Base-by-base conservation (phyloP, 2,329 filamentous ascomycete genomes). In the Claviceps spartinae region DNA sequence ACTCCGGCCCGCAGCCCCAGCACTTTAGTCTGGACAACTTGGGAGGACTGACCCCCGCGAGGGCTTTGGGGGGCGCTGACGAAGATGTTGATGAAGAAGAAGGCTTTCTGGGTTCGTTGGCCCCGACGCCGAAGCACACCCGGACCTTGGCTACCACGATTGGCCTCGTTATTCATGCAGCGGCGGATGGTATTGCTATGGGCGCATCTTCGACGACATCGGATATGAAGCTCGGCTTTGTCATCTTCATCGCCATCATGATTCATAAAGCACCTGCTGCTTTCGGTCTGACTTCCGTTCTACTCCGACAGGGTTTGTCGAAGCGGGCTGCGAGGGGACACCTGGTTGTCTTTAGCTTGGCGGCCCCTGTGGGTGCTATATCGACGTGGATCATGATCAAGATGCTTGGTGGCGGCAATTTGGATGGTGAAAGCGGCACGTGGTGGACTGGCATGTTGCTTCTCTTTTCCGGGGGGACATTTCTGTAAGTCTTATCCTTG, bases 171-270 rank as follows among this genome's bases (percentile, higher is more conserved):
- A 97, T 98, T 53, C 93, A 98, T 65, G 88, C 93, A 0, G 86
- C 87, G 2, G 91, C 93, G 2, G 93, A 98, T 62, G 93, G 93
- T 16, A 95, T 98, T 55, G 93, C 93, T 2, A 83, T 98, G 69
- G 93, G 93, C 22, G 93, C 93, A 24, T 95, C 90, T 0, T 87
- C 85, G 3, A 84, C 86, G 4, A 79, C 82, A 3, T 74, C 81
- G 2, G 83, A 88, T 59, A 81, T 81, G 55, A 84, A 85, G 53
- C 72, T 98, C 11, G 88, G 87, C 38, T 81, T 97, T 54, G 87
- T 98, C 60, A 88, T 98, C 41, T 98, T 98, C 66, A 69, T 95
- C 42, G 93, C 93, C 11, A 93, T 98, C 59, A 94, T 98, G 86
- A 81, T 97, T 5, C 93, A 98, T 69, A 98, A 97, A 70, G 91